phyloP scores from a whole-genome alignment of 1,139 yeast genomes.

The Blastobotrys apis region DNA sequence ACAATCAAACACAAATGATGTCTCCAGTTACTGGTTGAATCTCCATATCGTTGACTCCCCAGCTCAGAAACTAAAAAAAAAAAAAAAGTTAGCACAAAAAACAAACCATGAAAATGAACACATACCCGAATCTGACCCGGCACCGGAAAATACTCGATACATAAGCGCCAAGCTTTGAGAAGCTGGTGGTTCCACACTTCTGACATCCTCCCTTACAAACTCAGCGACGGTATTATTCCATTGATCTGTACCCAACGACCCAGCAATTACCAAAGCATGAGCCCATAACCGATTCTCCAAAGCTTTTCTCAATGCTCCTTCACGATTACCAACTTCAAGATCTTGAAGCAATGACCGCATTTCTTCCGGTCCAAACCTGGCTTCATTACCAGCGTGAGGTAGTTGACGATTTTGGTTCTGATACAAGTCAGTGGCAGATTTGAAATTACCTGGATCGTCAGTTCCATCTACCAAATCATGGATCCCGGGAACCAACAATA shows the following conservation, averaged over 20 bases:
- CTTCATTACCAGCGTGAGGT: slow-evolving; percentile 27
- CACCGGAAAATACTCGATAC: slow-evolving; percentile 64
- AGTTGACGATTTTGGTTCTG: slow-evolving; percentile 13
- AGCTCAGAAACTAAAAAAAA: slow-evolving; percentile 21
- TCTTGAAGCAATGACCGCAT: slow-evolving; percentile 31
- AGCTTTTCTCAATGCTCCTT: slow-evolving; percentile 61
- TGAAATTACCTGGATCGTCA: slow-evolving; percentile 22
- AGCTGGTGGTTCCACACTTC: slow-evolving; percentile 27
- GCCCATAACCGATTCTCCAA: slow-evolving; percentile 71
- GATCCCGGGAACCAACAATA: slow-evolving; percentile 27
- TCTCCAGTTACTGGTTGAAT: slow-evolving; percentile 33
- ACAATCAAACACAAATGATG: slow-evolving; percentile 33
- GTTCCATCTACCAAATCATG: slow-evolving; percentile 13
- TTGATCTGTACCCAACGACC: slow-evolving; percentile 56
- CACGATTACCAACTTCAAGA: slow-evolving; percentile 60
- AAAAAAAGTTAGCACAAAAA: slow-evolving; percentile 43
- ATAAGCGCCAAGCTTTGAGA: slow-evolving; percentile 57
- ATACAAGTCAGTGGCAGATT: slow-evolving; percentile 29
- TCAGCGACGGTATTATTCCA: slow-evolving; percentile 56
- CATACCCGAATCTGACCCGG: slow-evolving; percentile 45
- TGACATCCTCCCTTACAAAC: slow-evolving; percentile 45
- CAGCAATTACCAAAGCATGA: slow-evolving; percentile 66
- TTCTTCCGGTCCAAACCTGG: slow-evolving; percentile 35
- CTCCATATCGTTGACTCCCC: slow-evolving; percentile 6
- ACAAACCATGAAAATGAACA: background rate